Evolutionary conservation across 306 rosid species (phyloP).

Genomic region (Dryas drummondii): DNA sequence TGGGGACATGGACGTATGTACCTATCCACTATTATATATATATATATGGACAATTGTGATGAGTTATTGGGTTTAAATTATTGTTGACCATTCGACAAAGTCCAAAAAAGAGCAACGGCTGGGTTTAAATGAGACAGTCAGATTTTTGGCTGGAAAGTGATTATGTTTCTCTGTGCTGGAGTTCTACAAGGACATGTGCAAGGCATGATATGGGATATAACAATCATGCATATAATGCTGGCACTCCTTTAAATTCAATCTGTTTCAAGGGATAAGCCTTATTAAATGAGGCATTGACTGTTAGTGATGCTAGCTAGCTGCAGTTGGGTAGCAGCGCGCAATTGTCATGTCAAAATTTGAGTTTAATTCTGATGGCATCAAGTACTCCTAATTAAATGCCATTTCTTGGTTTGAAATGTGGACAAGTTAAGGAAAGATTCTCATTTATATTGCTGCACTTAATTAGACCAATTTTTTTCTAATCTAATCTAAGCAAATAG

Average conservation of each 20-base stretch:
- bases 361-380: background rate
- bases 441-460: background rate
- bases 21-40: background rate
- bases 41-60: background rate
- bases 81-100: background rate
- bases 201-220: slow-evolving; percentile 3
- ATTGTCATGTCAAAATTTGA: slow-evolving; percentile 17
- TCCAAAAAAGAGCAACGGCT: background rate
- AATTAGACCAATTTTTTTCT: background rate
- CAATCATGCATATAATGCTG: slow-evolving; percentile 24
- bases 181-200: slow-evolving; percentile 16
- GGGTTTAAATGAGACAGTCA: slow-evolving; percentile 17
- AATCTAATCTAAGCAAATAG: background rate
- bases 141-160: background rate
- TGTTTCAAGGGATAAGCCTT: slow-evolving; percentile 18
- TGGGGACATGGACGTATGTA: background rate
- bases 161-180: background rate
- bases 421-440: background rate
- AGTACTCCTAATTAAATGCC: background rate
- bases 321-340: slow-evolving; percentile 21
- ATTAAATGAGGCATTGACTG: slow-evolving; percentile 21
- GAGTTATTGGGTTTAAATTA: background rate
- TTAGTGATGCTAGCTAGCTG: slow-evolving; percentile 1
- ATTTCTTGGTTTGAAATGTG: background rate
- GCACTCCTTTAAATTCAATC: slow-evolving; percentile 14